Evolutionary conservation across 176 grass and related monocot genomes (phyloP), one percentile per base, ranked within the genome.

Genomic region (Aegilops tauschii): DNA sequence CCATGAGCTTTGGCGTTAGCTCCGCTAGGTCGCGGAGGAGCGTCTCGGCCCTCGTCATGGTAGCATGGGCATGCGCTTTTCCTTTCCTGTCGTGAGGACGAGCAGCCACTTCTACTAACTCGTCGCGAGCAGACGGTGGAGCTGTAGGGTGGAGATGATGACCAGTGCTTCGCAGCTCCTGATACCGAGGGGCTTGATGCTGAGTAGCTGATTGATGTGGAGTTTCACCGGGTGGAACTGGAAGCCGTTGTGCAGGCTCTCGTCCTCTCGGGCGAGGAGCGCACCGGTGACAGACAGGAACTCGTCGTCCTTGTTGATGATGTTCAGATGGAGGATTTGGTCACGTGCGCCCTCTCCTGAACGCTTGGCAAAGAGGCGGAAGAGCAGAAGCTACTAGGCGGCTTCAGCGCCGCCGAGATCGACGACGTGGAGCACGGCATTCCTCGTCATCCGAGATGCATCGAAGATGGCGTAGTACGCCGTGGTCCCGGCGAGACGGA

Each of bases 381-480:
- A 37, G 31, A 97, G 85, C 45, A 88, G 34, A 21, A 91, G 61
- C 89, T 89, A 93, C 76, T 95, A 89, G 45, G 78, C 49, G 0
- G 85, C 65, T 59, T 84, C 84, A 34, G 83, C 71, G 5, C 87
- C 83, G 16, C 85, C 77, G 18, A 95, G 82, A 77, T 97, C 93
- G 54, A 97, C 65, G 29, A 95, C 77, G 80, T 93, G 91, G 5
- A 95, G 54, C 54, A 58, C 59, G 9, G 85, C 65, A 12, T 2
- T 14, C 59, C 21, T 59, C 83, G 90, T 85, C 2, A 27, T 45
- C 31, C 52, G 76, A 80, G 47, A 23, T 40, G 87, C 91, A 39
- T 90, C 86, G 9, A 85, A 1, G 62, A 95, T 90, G 9, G 83
- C 77, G 5, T 85, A 80, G 88, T 93, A 93, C 18, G 85, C 71